Evolutionary conservation across 768 basidiomycete species (phyloP).

Genomic region (Amanita phalloides): DNA sequence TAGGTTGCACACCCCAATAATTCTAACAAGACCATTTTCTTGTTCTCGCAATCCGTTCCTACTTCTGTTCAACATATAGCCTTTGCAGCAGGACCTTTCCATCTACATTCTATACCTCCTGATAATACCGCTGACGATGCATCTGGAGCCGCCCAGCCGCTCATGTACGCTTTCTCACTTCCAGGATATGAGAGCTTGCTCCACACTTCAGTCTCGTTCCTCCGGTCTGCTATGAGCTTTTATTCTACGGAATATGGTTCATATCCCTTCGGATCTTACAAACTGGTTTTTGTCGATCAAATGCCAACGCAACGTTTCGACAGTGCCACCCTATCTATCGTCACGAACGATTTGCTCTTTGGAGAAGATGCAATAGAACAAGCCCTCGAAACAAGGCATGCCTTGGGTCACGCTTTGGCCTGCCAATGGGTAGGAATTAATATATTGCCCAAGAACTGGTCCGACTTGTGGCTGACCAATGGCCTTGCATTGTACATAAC

Average conservation of each 20-base stretch:
- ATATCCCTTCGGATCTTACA: slow-evolving; percentile 93
- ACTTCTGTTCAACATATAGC: slow-evolving; percentile 96
- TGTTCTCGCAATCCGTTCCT: slow-evolving; percentile 76
- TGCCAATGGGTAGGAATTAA: slow-evolving; percentile 97
- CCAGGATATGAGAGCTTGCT: slow-evolving; percentile 78
- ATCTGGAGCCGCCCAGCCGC: slow-evolving; percentile 51
- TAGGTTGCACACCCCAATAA: slow-evolving; percentile 91
- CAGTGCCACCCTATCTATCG: slow-evolving; percentile 71
- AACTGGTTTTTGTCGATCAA: slow-evolving; percentile 89
- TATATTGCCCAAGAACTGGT: slow-evolving; percentile 86
- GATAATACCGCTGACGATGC: slow-evolving; percentile 55
- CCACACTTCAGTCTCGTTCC: slow-evolving; percentile 55
- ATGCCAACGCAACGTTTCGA: slow-evolving; percentile 76
- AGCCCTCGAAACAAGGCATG: slow-evolving; percentile 81
- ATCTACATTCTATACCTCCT: slow-evolving; percentile 57
- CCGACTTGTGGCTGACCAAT: slow-evolving; percentile 95
- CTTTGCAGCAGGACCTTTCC: slow-evolving; percentile 93
- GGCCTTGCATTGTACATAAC: slow-evolving; percentile 88
- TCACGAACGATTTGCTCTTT: slow-evolving; percentile 74
- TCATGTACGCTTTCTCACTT: slow-evolving; percentile 87
- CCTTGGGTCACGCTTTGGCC: slow-evolving; percentile 79
- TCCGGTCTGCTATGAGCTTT: slow-evolving; percentile 88
- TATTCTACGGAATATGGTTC: slow-evolving; percentile 88
- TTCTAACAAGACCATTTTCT: slow-evolving; percentile 89
- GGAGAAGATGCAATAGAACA: slow-evolving; percentile 89